Evolutionary conservation across 1,284 basidiomycete genomes (phyloP).

Genomic region (Irpex lacteus): DNA sequence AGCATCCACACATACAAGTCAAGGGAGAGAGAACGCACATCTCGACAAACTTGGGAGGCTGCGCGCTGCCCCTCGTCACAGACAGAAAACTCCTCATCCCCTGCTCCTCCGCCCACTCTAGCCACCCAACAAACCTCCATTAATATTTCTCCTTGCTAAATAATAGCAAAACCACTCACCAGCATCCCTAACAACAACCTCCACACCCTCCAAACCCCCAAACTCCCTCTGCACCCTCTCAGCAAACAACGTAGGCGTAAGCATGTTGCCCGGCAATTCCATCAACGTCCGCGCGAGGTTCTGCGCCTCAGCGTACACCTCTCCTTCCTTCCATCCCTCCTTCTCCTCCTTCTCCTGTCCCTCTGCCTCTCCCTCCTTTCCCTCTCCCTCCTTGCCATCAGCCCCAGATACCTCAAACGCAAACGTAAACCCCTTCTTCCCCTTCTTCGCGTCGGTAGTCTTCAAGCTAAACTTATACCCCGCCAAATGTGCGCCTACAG

Average conservation of each 20-base stretch:
- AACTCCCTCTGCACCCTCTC: slow-evolving; percentile 73
- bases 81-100: slow-evolving; percentile 89
- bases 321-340: slow-evolving; percentile 69
- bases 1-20: background rate
- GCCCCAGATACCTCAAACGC: no score
- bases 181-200: slow-evolving; percentile 74
- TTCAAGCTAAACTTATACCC: slow-evolving; percentile 76
- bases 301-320: slow-evolving; percentile 75
- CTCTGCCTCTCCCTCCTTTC: slow-evolving; percentile 17
- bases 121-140: background rate
- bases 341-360: slow-evolving; percentile 17
- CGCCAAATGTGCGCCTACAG: slow-evolving; percentile 75
- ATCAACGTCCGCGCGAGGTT: slow-evolving; percentile 85
- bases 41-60: slow-evolving; percentile 87
- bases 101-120: slow-evolving; percentile 78
- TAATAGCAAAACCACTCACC: slow-evolving; percentile 37
- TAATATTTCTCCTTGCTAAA: background rate
- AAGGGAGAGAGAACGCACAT: slow-evolving; percentile 48
- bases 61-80: slow-evolving; percentile 78
- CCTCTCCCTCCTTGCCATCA: no score
- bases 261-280: slow-evolving; percentile 83
- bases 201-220: slow-evolving; percentile 63
- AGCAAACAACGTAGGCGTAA: slow-evolving; percentile 80
- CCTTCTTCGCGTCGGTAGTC: slow-evolving; percentile 36
- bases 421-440: no score